A percentile compares a stretch with the other conserved stretches of the same genome.
These are phyloP conservation scores for Lasiodiplodia gonubiensis DNA, from an alignment of 2,329 filamentous ascomycete species.

Conservation along the genomic window DNA sequence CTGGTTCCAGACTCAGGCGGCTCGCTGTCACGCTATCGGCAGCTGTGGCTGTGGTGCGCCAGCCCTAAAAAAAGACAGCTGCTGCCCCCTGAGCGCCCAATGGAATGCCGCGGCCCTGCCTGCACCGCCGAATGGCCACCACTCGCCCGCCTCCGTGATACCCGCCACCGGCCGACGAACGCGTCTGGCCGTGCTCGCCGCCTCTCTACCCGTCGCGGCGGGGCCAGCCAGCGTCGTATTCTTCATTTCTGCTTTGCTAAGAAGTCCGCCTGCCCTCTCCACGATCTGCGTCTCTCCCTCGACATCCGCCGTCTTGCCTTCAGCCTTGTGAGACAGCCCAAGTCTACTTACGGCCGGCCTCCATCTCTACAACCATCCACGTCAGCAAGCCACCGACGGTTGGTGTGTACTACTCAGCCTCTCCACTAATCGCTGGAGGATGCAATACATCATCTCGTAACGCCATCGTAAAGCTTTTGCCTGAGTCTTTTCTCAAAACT, in stretches of 20 bases:
- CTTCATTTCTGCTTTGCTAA: constrained; percentile 6
- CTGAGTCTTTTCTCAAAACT: constrained; percentile 2
- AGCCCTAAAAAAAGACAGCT: constrained; percentile 23
- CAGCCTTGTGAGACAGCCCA: constrained; percentile 16
- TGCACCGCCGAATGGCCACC: constrained; percentile 13
- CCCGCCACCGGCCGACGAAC: constrained; percentile 6
- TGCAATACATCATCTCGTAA: constrained; percentile 16
- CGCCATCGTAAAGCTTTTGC: constrained; percentile 1
- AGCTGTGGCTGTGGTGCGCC: constrained; percentile 19
- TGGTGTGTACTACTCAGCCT: constrained; percentile 3
- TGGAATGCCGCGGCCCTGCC: neutral
- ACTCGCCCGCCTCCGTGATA: neutral
- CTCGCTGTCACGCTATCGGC: constrained; percentile 17
- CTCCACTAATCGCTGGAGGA: neutral
- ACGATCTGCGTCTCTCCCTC: constrained; percentile 17
- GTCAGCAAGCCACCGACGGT: constrained; percentile 7
- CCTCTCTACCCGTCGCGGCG: neutral
- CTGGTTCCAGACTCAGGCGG: constrained; percentile 18
- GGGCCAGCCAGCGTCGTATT: constrained; percentile 8
- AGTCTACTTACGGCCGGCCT: neutral
- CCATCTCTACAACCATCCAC: neutral
- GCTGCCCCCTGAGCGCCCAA: constrained; percentile 1
- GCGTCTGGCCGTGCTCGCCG: neutral
- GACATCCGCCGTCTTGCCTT: constrained; percentile 17
- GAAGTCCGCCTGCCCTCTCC: neutral